Evolutionary conservation across 768 basidiomycete species (phyloP).

Genomic region (Hericium erinaceus): DNA sequence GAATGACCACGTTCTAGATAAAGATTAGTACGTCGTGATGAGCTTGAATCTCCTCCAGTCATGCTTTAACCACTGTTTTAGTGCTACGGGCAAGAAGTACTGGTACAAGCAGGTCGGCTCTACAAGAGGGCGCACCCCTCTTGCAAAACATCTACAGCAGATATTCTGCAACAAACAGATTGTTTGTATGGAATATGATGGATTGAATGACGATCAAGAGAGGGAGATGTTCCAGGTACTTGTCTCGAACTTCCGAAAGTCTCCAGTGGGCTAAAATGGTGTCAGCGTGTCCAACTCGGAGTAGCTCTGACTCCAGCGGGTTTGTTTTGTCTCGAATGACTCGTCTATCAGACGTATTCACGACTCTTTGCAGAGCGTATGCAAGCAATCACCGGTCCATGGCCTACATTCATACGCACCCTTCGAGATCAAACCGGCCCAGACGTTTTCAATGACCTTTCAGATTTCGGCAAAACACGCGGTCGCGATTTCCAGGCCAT

Average conservation of each 20-base stretch:
- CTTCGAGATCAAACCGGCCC: conserved; percentile 37
- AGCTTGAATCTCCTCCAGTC: not conserved
- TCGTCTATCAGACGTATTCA: conserved; percentile 1
- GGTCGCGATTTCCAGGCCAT: conserved; percentile 28
- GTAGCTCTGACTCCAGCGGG: conserved; percentile 70
- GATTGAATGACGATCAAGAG: conserved; percentile 42
- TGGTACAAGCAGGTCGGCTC: conserved; percentile 16
- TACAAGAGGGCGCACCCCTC: conserved; percentile 31
- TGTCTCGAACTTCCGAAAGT: not conserved
- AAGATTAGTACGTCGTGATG: conserved; percentile 34
- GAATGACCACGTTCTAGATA: conserved; percentile 19
- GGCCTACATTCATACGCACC: conserved; percentile 49
- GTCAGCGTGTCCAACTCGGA: conserved; percentile 69
- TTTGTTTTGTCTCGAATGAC: conserved; percentile 15
- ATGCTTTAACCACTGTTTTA: conserved; percentile 34
- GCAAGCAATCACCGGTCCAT: conserved; percentile 52
- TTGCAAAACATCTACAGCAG: conserved; percentile 34
- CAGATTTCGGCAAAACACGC: conserved; percentile 29
- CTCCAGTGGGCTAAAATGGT: not conserved
- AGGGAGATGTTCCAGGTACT: conserved; percentile 64
- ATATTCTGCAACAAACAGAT: conserved; percentile 68
- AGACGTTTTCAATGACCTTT: conserved; percentile 21
- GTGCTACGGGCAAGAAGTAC: conserved; percentile 12
- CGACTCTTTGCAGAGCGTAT: conserved; percentile 42
- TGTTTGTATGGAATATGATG: conserved; percentile 61